Base-by-base conservation (phyloP, 108 stramenopile genomes). In the Skeletonema menzelii region DNA sequence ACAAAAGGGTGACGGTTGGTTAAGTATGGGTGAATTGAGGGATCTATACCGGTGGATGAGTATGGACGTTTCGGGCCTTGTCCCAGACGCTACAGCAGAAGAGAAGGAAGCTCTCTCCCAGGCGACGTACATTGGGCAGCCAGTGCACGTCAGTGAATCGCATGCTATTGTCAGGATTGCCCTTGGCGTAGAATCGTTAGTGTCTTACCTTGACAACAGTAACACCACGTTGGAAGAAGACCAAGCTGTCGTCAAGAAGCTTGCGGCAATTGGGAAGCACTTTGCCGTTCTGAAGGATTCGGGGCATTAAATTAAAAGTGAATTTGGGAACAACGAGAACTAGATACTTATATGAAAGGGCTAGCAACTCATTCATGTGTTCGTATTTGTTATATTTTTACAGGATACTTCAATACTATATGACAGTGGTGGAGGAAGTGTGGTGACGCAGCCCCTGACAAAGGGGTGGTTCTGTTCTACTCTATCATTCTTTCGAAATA, bases 21-120 rank as follows among this genome's bases (percentile, higher is more conserved):
- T 85, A 20, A 77, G 35, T 56, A 87, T 90, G 89, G 77, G 73
- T 44, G 85, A 87, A 63, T 59, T 87, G 24, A 79, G 86, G 38
- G 86, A 90, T 82, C 58, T 90, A 22, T 90, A 83, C 69, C 80
- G 86, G 10, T 90, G 79, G 78, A 86, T 90, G 86, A 87, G 86
- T 53, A 76, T 77, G 76, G 89, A 90, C 64, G 81, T 90, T 34
- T 76, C 82, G 12, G 19, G 31, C 2, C 38, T 71, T 17, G 82
- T 85, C n/a, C 78, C 78, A 24, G 74, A 69, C 40, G 77, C 80
- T 42, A 77, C 85, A 17, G 49, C 66, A 0, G 85, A 86, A 67
- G 89, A 90, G 53, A 81, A 84, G 46, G 64, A 74, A 20, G 83
- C 76, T 31, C 62, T 90, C 8, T 73, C 82, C 1, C 74, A 56